Conservation (phyloP, 495 filamentous ascomycete species). For the Trichoderma gamsii region DNA sequence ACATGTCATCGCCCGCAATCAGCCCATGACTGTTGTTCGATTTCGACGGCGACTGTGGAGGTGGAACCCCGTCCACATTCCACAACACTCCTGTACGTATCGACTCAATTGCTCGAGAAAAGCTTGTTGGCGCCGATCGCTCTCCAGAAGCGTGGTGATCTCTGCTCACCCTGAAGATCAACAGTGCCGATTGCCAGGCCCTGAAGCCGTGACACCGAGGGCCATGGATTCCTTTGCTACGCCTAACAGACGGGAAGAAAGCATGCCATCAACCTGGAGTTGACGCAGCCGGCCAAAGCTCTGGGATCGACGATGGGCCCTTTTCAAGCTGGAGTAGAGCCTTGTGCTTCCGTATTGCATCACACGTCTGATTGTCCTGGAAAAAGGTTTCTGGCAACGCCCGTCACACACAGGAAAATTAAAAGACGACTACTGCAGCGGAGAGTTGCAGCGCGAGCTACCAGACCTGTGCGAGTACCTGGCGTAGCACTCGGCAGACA, state of each 20-base stretch:
- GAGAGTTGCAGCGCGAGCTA: background rate
- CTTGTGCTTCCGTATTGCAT: conserved; percentile 1
- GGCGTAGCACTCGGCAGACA: background rate
- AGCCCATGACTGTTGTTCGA: background rate
- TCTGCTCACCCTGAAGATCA: conserved; percentile 10
- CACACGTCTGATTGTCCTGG: background rate
- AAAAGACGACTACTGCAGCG: background rate
- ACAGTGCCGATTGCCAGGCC: background rate
- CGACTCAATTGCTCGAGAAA: background rate
- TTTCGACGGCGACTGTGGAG: background rate
- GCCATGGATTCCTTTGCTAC: background rate
- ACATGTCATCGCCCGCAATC: conserved; percentile 8
- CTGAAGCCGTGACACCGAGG: background rate
- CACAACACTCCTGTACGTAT: background rate
- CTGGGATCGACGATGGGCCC: no score
- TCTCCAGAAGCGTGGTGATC: background rate
- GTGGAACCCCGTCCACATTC: background rate
- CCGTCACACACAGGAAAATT: background rate
- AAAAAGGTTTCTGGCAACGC: background rate
- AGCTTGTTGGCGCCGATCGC: conserved; percentile 8
- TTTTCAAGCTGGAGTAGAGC: background rate
- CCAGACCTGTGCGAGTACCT: conserved; percentile 5
- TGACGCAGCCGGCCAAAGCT: background rate
- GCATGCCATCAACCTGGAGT: background rate
- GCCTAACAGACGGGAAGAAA: background rate